These are phyloP conservation scores for Colletotrichum eleusines DNA, from an alignment of 2,329 filamentous ascomycete species.

Conservation along the genomic window DNA sequence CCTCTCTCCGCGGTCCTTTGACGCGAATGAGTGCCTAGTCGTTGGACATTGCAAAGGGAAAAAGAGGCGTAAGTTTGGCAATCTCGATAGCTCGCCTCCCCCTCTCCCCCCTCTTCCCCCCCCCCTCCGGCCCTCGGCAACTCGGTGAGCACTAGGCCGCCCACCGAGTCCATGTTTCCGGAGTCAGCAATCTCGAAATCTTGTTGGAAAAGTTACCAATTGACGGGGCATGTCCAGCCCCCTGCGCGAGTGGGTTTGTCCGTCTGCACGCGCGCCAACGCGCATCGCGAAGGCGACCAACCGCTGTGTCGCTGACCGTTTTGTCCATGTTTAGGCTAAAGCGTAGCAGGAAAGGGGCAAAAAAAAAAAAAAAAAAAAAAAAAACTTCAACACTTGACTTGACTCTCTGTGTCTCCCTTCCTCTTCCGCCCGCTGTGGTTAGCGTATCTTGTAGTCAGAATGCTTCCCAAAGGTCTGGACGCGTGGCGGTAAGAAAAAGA, in stretches of 20 bases:
- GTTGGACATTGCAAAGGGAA: not conserved
- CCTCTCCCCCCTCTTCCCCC: too few relatives aligned
- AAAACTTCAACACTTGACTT: not conserved
- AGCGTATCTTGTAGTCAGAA: not conserved
- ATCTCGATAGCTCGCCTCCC: too few relatives aligned
- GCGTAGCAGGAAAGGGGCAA: not conserved
- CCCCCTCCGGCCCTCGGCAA: not conserved
- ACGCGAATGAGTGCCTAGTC: conserved; percentile 3
- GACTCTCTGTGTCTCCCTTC: too few relatives aligned
- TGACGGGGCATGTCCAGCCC: too few relatives aligned
- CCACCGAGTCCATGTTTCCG: not conserved
- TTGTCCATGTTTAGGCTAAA: not conserved
- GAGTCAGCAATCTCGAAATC: not conserved
- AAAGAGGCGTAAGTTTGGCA: not conserved
- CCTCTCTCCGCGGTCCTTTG: not conserved
- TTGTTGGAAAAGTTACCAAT: too few relatives aligned
- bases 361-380: too few relatives aligned
- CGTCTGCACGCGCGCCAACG: not conserved
- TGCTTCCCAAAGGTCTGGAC: not conserved
- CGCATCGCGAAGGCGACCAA: not conserved
- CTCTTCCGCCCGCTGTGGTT: not conserved
- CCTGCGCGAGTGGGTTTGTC: not conserved
- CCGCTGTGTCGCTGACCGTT: not conserved
- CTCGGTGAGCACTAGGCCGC: conserved; percentile 11
- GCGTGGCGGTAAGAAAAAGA: too few relatives aligned